A percentile compares a stretch with the other conserved stretches of the same genome.
phyloP scores from a whole-genome alignment of 495 filamentous ascomycete species.

The Massariosphaeria phaeospora region DNA sequence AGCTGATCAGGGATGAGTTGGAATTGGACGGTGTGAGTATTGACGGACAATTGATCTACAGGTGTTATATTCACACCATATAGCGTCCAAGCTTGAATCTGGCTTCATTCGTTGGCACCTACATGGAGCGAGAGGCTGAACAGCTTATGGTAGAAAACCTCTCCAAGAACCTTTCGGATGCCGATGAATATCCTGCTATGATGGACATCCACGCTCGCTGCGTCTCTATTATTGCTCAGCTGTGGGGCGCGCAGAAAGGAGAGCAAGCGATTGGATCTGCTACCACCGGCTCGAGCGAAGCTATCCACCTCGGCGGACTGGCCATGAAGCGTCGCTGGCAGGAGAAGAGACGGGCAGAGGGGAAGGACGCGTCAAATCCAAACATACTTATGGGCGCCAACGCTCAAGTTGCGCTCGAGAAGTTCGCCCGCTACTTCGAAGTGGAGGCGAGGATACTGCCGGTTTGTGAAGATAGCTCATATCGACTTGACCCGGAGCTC shows the following conservation, averaged over 20 bases:
- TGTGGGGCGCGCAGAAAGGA: slow-evolving; percentile 62
- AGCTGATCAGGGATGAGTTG: slow-evolving; percentile 67
- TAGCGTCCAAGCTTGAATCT: slow-evolving; percentile 62
- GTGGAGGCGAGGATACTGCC: slow-evolving; percentile 68
- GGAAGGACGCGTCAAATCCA: slow-evolving; percentile 58
- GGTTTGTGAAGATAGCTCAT: slow-evolving; percentile 59
- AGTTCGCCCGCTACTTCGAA: slow-evolving; percentile 70
- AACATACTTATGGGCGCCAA: slow-evolving; percentile 79
- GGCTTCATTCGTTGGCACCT: slow-evolving; percentile 63
- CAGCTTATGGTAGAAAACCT: slow-evolving; percentile 64
- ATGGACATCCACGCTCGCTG: slow-evolving; percentile 68
- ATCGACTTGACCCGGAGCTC: slow-evolving; percentile 57
- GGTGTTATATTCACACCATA: background rate
- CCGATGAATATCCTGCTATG: slow-evolving; percentile 73
- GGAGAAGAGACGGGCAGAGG: slow-evolving; percentile 54
- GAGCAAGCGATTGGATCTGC: slow-evolving; percentile 68
- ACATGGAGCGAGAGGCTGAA: slow-evolving; percentile 63
- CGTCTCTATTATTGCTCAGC: slow-evolving; percentile 62
- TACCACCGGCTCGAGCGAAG: slow-evolving; percentile 69
- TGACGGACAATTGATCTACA: background rate
- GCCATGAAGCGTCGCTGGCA: slow-evolving; percentile 80
- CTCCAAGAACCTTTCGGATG: slow-evolving; percentile 62
- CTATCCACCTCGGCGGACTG: slow-evolving; percentile 68
- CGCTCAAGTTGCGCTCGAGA: slow-evolving; percentile 71
- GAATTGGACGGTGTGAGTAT: slow-evolving; percentile 58